Conservation (phyloP, 1,284 basidiomycete species). For the Cystobasidium pallidum region DNA sequence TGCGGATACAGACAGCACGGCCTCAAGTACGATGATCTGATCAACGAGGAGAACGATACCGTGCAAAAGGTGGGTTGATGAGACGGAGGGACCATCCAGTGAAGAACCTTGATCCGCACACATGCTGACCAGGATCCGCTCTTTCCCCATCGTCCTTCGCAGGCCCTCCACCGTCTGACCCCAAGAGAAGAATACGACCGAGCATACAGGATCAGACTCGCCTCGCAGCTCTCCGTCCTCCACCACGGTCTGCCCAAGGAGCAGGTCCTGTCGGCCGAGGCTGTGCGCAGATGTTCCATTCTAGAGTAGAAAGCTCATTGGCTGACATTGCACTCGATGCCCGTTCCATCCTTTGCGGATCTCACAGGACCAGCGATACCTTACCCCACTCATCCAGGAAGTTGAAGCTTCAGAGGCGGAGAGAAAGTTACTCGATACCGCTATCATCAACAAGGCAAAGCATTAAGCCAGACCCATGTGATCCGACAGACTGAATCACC, state of each 20-base stretch:
- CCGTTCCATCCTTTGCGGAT: too few species aligned
- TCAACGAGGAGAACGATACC: constrained; percentile 81
- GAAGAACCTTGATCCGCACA: too few species aligned
- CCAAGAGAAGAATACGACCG: constrained; percentile 85
- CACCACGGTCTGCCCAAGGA: constrained; percentile 84
- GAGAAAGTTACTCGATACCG: constrained; percentile 79
- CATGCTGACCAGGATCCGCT: neutral
- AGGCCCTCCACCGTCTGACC: constrained; percentile 84
- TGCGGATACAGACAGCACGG: constrained; percentile 87
- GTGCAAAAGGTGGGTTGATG: constrained; percentile 73
- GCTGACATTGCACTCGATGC: too few species aligned
- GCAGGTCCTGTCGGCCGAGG: constrained; percentile 75
- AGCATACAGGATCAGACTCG: constrained; percentile 83
- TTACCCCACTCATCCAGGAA: constrained; percentile 76
- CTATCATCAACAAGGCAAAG: constrained; percentile 36
- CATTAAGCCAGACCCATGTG: neutral
- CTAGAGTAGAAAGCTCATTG: too few species aligned
- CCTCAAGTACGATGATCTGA: constrained; percentile 91
- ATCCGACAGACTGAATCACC: too few species aligned
- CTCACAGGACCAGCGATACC: constrained; percentile 95
- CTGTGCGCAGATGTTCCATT: constrained; percentile 64
- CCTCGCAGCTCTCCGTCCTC: constrained; percentile 76
- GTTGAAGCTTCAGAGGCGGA: constrained; percentile 79
- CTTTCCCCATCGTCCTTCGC: neutral
- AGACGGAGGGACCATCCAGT: neutral